A percentile compares a stretch with the other conserved stretches of the same genome.
Evolutionary conservation across 371 early-diverging fungal species (phyloP).

Genomic region (Mucor velutinosus): DNA sequence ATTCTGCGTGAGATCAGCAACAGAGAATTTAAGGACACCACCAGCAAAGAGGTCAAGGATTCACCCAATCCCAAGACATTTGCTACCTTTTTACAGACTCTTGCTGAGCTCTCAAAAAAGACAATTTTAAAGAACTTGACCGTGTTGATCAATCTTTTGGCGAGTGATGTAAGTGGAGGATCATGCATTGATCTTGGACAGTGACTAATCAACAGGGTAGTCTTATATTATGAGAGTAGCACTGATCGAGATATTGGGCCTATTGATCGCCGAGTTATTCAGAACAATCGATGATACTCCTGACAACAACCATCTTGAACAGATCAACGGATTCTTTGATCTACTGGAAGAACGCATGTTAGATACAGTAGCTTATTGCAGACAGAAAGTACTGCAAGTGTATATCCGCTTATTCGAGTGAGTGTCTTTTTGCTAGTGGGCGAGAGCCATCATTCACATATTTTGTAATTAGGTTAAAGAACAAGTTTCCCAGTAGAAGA

Average conservation of each 20-base stretch:
- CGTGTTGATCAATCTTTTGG: slow-evolving; percentile 79
- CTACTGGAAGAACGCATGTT: slow-evolving; percentile 89
- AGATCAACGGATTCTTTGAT: slow-evolving; percentile 78
- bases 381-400: slow-evolving; percentile 88
- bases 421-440: slow-evolving; percentile 11
- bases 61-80: slow-evolving; percentile 81
- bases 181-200: not conserved
- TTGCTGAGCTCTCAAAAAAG: slow-evolving; percentile 84
- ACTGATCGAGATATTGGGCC: slow-evolving; percentile 86
- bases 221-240: slow-evolving; percentile 83
- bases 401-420: slow-evolving; percentile 82
- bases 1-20: slow-evolving; percentile 73
- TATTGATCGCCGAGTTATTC: slow-evolving; percentile 74
- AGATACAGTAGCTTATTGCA: slow-evolving; percentile 80
- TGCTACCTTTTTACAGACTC: slow-evolving; percentile 75
- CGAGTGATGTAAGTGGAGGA: slow-evolving; percentile 71
- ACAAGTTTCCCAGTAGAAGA: slow-evolving; percentile 85
- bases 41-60: slow-evolving; percentile 63
- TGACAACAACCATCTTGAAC: slow-evolving; percentile 60
- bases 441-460: not conserved
- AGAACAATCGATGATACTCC: slow-evolving; percentile 60
- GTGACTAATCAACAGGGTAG: slow-evolving; percentile 30
- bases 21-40: slow-evolving; percentile 61
- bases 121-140: slow-evolving; percentile 85
- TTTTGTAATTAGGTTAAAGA: slow-evolving; percentile 34